A percentile compares a stretch with the other conserved stretches of the same genome.
These are phyloP conservation scores for Colletotrichum sp. DNA, from an alignment of 2,329 filamentous ascomycete genomes.

Conservation along the genomic window DNA sequence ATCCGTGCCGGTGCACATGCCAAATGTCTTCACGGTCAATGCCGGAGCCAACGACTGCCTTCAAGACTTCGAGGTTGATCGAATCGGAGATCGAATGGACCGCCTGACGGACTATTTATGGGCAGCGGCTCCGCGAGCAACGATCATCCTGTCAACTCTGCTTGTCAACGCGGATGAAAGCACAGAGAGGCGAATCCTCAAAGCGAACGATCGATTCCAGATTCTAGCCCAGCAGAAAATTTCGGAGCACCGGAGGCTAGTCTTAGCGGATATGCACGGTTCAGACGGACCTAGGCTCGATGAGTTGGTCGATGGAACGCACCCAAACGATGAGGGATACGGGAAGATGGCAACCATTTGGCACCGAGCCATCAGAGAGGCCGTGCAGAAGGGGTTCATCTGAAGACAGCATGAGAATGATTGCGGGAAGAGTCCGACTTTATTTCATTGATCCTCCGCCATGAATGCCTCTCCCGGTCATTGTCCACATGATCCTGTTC, in stretches of 20 bases:
- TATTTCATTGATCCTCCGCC: background rate
- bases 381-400: constrained; percentile 25
- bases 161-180: background rate
- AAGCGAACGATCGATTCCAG: constrained; percentile 32
- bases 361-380: constrained; percentile 33
- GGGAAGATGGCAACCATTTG: constrained; percentile 38
- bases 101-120: background rate
- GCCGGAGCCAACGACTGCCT: constrained; percentile 45
- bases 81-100: constrained; percentile 7
- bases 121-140: background rate
- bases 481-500: background rate
- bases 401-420: background rate
- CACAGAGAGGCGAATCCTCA: constrained; percentile 26
- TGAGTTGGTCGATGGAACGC: constrained; percentile 34
- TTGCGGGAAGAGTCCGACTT: background rate
- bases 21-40: constrained; percentile 43
- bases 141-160: background rate
- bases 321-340: constrained; percentile 39
- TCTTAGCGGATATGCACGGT: constrained; percentile 38
- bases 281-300: constrained; percentile 29
- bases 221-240: constrained; percentile 26
- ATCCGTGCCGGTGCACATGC: constrained; percentile 31
- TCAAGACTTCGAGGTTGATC: constrained; percentile 31
- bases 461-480: background rate
- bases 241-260: constrained; percentile 26